These are phyloP conservation scores for Alloascoidea hylecoeti DNA, from an alignment of 805 yeast species.

Conservation along the genomic window DNA sequence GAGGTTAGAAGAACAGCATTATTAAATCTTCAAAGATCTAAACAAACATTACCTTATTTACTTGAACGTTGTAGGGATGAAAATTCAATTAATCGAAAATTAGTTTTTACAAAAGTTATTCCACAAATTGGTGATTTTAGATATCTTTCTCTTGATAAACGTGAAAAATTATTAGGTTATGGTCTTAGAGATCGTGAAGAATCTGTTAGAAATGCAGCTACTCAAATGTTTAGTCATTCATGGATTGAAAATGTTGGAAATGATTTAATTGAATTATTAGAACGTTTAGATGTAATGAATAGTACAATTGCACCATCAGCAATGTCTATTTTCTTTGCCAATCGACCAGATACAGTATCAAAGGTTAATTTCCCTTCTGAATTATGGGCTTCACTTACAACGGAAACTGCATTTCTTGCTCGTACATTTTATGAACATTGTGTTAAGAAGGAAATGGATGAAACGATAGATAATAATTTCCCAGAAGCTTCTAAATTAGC, in stretches of 20 bases:
- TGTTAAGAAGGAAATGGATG: conserved; percentile 31
- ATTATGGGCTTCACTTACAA: conserved; percentile 56
- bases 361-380: conserved; percentile 47
- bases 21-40: conserved; percentile 46
- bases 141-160: conserved; percentile 31
- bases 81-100: conserved; percentile 55
- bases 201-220: conserved; percentile 57
- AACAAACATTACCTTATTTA: conserved; percentile 37
- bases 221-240: conserved; percentile 46
- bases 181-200: conserved; percentile 83
- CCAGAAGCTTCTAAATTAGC: conserved; percentile 64
- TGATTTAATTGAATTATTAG: conserved; percentile 60
- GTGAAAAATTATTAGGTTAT: conserved; percentile 65
- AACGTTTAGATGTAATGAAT: conserved; percentile 54
- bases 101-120: conserved; percentile 54
- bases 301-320: conserved; percentile 57
- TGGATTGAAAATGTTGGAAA: conserved; percentile 65
- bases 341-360: conserved; percentile 47
- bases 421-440: conserved; percentile 58
- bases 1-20: conserved; percentile 84
- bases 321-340: conserved; percentile 44
- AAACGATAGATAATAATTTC: conserved; percentile 48
- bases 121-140: conserved; percentile 55
- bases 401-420: conserved; percentile 63
- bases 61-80: conserved; percentile 77